Evolutionary conservation across 2,329 filamentous ascomycete genomes (phyloP).

Genomic region (Talaromyces piceae): DNA sequence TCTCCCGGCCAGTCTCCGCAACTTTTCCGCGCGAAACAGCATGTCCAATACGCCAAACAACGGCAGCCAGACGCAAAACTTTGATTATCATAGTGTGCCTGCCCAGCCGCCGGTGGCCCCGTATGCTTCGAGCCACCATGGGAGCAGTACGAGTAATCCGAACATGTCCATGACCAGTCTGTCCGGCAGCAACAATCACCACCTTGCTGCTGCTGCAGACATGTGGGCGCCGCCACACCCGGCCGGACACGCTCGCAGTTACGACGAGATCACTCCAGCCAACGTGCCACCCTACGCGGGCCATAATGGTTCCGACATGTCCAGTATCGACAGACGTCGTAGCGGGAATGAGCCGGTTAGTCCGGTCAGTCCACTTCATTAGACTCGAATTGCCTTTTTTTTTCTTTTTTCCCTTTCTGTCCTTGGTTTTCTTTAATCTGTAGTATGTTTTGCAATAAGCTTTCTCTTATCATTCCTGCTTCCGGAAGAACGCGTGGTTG

Average conservation of each 20-base stretch:
- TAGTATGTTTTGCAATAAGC: not conserved
- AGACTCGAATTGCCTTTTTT: not conserved
- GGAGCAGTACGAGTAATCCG: not conserved
- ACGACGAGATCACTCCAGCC: conserved; percentile 11
- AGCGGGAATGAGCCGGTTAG: not conserved
- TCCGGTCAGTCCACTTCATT: conserved; percentile 7
- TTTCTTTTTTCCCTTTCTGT: not conserved
- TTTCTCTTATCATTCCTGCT: not conserved
- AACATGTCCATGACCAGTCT: conserved; percentile 9
- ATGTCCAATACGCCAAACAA: conserved; percentile 5
- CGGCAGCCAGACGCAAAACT: not conserved
- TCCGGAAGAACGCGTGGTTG: not conserved
- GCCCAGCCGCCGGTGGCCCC: not conserved
- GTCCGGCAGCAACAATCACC: conserved; percentile 3
- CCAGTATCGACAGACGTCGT: conserved; percentile 11
- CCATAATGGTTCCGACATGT: conserved; percentile 8
- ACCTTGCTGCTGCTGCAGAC: no score
- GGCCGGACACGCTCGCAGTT: conserved; percentile 8
- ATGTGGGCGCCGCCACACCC: conserved; percentile 16
- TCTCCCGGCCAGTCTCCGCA: conserved; percentile 14
- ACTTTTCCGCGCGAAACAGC: conserved; percentile 10
- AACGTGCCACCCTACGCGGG: conserved; percentile 6
- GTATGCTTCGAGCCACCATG: not conserved
- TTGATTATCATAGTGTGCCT: not conserved
- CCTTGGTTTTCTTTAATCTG: not conserved